Evolutionary conservation across 225 moss, liverwort and hornwort genomes (phyloP).

Genomic region (Takakia lepidozioides): DNA sequence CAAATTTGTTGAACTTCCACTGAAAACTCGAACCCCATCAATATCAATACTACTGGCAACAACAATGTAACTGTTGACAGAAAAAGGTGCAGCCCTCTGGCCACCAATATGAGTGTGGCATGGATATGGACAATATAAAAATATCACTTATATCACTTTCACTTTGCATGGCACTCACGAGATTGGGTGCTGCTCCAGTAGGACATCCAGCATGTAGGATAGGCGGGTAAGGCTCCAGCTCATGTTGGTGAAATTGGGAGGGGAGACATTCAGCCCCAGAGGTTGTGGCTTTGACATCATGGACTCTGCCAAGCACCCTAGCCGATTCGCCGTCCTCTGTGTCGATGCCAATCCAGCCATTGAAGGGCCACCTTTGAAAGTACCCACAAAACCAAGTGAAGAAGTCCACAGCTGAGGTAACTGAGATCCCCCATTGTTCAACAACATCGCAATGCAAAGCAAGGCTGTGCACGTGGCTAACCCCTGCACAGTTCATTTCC

Average conservation of each 20-base stretch:
- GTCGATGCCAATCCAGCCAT: conserved; percentile 26
- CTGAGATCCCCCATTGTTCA: conserved; percentile 15
- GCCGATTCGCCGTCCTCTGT: conserved; percentile 5
- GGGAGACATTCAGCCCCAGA: conserved; percentile 49
- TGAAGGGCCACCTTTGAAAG: conserved; percentile 24
- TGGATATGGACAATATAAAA: too few relatives aligned
- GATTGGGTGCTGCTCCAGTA: conserved; percentile 60
- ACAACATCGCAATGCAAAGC: conserved; percentile 14
- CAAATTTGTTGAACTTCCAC: conserved; percentile 5
- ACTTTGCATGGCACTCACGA: conserved; percentile 42
- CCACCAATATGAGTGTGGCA: too few relatives aligned
- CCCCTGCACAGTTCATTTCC: conserved; percentile 40
- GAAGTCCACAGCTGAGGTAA: conserved; percentile 13
- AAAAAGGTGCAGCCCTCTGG: too few relatives aligned
- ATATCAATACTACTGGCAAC: background rate
- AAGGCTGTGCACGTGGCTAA: conserved; percentile 25
- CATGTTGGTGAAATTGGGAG: conserved; percentile 38
- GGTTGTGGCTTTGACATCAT: conserved; percentile 36
- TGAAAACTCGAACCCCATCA: conserved; percentile 5
- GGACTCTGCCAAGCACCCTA: conserved; percentile 27
- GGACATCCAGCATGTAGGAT: conserved; percentile 59
- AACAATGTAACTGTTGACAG: background rate
- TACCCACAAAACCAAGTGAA: conserved; percentile 26
- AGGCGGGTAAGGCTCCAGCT: conserved; percentile 50
- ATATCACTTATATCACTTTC: too few relatives aligned